These are phyloP conservation scores for Aspergillus kassunensis DNA, from an alignment of 495 filamentous ascomycete genomes.

Conservation along the genomic window DNA sequence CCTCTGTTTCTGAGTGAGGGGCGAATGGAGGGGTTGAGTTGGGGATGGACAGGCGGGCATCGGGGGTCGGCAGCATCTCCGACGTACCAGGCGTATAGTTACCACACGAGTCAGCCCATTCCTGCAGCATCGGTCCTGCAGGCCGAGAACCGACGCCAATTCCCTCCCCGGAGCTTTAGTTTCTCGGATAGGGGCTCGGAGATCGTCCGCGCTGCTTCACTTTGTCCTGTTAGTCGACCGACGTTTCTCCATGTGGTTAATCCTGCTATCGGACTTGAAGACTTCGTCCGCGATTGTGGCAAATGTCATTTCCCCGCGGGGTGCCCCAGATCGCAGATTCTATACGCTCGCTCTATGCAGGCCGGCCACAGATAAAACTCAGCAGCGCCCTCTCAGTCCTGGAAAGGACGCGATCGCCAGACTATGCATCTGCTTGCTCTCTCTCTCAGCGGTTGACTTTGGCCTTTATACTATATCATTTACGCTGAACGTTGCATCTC, in stretches of 20 bases:
- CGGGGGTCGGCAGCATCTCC: constrained; percentile 34
- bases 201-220: constrained; percentile 14
- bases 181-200: constrained; percentile 17
- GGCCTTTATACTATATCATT: neutral
- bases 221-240: too few species aligned
- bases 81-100: constrained; percentile 12
- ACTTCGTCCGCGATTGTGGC: constrained; percentile 19
- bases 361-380: neutral
- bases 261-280: too few species aligned
- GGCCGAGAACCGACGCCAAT: constrained; percentile 27
- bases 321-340: constrained; percentile 13
- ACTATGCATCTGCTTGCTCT: neutral
- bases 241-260: too few species aligned
- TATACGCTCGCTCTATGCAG: neutral
- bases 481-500: neutral
- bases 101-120: constrained; percentile 10
- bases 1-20: neutral
- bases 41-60: constrained; percentile 6
- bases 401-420: neutral
- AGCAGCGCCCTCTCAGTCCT: neutral
- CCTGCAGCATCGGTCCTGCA: neutral
- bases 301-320: constrained; percentile 33
- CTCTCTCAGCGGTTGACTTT: constrained; percentile 1
- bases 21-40: neutral
- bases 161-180: neutral